Base-by-base conservation (phyloP, 768 basidiomycete genomes). In the Auricularia sp. region DNA sequence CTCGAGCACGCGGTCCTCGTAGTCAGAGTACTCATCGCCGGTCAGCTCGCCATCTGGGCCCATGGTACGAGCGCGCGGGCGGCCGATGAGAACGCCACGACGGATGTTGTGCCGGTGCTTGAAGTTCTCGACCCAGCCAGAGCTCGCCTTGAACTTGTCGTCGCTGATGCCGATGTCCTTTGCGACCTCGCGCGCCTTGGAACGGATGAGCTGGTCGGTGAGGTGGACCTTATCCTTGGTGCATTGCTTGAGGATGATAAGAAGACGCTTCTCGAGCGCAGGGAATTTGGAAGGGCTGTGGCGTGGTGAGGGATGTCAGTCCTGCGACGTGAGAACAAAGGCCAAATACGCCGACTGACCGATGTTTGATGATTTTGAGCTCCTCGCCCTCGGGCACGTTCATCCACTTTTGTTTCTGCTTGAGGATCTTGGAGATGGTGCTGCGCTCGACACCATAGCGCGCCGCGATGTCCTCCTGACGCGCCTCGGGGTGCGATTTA, bases 351-450 rank as follows among this genome's bases (percentile, higher is more conserved):
- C 33, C 58, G 54, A 66, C 73, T 70, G 73, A 88, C 89, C 90
- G 82, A 72, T 89, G 84, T 72, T 89, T 89, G n/a, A 86, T 81
- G 65, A 85, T 79, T 62, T 81, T 80, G 66, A 83, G 77, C 65
- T 79, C 80, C 65, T 83, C 82, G 70, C 85, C 82, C 64, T 82
- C 81, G 14, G 82, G 80, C 47, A 89, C 80, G 68, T 82, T 85
- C 71, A 94, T 77, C 92, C 92, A 95, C 68, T 85, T 84, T n/a
- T 81, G 80, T 75, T 89, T 92, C 71, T 88, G 78, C 75, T 94
- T 94, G 68, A 94, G 80, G 67, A 93, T 94, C 77, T 95, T 94
- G 76, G 89, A 90, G 74, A 95, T 88, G n/a, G 93, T 95, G 76
- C 91, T 94, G 63, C 93, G 85, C 71, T 95, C 93, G 66, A 94